Percentiles rank a stretch among this genome's conserved stretches.
These are phyloP conservation scores for Pichia manshurica DNA, from an alignment of 805 yeast genomes.

Conservation along the genomic window DNA sequence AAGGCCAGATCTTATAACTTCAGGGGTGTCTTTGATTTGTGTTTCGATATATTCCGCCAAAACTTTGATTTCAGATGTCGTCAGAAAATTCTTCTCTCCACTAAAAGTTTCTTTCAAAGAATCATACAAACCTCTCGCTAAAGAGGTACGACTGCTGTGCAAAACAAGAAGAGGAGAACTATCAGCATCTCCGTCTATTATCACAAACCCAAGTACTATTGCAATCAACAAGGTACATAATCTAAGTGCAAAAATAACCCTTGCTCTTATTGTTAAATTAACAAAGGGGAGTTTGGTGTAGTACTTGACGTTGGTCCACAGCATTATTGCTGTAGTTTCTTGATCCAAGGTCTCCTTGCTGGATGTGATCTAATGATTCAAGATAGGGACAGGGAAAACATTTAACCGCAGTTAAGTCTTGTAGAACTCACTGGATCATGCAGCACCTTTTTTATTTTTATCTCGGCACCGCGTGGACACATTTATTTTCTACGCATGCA, in stretches of 20 bases:
- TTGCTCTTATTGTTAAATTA: constrained; percentile 25
- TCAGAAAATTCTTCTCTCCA: constrained; percentile 29
- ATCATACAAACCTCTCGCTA: constrained; percentile 47
- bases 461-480: no score
- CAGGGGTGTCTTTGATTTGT: constrained; percentile 45
- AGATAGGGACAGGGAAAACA: no score
- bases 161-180: constrained; percentile 24
- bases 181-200: constrained; percentile 5
- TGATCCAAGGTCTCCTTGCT: no score
- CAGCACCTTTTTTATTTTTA: no score
- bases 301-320: constrained; percentile 6
- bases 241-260: constrained; percentile 19
- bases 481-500: no score
- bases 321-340: neutral
- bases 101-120: constrained; percentile 30
- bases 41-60: constrained; percentile 40
- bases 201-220: neutral
- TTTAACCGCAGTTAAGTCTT: no score
- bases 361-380: no score
- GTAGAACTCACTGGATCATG: no score
- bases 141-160: constrained; percentile 47
- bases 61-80: constrained; percentile 44
- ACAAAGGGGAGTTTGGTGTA: constrained; percentile 19
- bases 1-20: constrained; percentile 37
- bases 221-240: constrained; percentile 8